phyloP scores from a whole-genome alignment of 73 alveolate species.

The Paramecium octaurelia region DNA sequence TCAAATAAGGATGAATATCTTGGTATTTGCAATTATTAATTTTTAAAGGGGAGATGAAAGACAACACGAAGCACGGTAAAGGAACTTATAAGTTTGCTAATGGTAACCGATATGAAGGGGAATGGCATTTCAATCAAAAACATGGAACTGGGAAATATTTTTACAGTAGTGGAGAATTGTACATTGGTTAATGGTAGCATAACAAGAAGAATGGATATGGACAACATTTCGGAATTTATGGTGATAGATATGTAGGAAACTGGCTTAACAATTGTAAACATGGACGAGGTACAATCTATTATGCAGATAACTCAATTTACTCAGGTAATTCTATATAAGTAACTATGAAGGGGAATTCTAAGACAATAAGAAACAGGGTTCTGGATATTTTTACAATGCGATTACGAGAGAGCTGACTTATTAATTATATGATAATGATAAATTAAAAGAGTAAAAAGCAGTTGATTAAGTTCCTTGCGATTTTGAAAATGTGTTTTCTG shows the following conservation, averaged over 20 bases:
- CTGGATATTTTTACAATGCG: constrained; percentile 22
- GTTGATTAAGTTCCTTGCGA: background rate
- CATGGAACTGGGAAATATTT: constrained; percentile 47
- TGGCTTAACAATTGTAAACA: background rate
- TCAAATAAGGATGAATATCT: constrained; percentile 51
- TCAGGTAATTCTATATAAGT: background rate
- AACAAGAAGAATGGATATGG: constrained; percentile 16
- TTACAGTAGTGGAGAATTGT: constrained; percentile 11
- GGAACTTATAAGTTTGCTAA: constrained; percentile 43
- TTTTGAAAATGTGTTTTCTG: background rate
- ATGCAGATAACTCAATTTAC: background rate
- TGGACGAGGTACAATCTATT: background rate
- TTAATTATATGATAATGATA: constrained; percentile 30
- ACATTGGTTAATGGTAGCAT: constrained; percentile 1
- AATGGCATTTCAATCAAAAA: background rate
- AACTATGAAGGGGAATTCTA: background rate
- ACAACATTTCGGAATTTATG: background rate
- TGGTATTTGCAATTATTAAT: background rate
- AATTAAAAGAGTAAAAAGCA: background rate
- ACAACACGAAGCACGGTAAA: background rate
- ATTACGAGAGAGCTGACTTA: background rate
- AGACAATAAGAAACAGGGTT: background rate
- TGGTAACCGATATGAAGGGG: constrained; percentile 47
- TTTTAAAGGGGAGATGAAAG: constrained; percentile 10
- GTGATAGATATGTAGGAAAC: constrained; percentile 1